phyloP scores from a whole-genome alignment of 108 stramenopile genomes.

The Fragilaria radians region DNA sequence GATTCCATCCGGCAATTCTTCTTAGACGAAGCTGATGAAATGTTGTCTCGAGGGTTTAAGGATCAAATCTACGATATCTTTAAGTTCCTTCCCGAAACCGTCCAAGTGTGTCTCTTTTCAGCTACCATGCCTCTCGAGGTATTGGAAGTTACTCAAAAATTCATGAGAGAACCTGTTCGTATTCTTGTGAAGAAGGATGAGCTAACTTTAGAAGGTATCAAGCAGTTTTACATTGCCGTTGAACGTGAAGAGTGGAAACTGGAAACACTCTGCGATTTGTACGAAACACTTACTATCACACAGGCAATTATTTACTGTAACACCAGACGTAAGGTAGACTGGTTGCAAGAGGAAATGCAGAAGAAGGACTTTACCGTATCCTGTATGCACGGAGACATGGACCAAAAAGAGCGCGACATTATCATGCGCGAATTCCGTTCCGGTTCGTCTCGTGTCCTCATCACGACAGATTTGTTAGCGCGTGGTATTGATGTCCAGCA shows the following conservation, averaged over 20 bases:
- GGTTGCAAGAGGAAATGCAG: conserved; percentile 97
- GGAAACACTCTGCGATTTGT: conserved; percentile 98
- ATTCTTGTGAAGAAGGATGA: conserved; percentile 99
- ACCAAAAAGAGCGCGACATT: conserved; percentile 98
- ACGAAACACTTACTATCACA: conserved; percentile 99
- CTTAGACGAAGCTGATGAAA: conserved; percentile 99
- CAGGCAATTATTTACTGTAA: conserved; percentile 99
- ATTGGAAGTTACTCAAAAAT: conserved; percentile 95
- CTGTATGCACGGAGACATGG: conserved; percentile 99
- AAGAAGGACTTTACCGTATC: conserved; percentile 97
- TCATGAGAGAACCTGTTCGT: conserved; percentile 99
- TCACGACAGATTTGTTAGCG: conserved; percentile 96
- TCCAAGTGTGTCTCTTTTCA: conserved; percentile 98
- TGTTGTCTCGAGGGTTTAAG: conserved; percentile 99
- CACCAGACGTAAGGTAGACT: conserved; percentile 98
- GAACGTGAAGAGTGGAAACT: conserved; percentile 99
- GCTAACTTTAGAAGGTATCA: conserved; percentile 99
- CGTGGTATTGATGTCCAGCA: conserved; percentile 99
- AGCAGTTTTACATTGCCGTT: conserved; percentile 99
- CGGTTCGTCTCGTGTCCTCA: conserved; percentile 98
- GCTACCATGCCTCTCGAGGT: conserved; percentile 99
- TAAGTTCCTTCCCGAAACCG: conserved; percentile 98
- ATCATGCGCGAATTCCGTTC: conserved; percentile 99
- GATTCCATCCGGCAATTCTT: conserved; percentile 94
- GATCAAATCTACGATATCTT: conserved; percentile 99